Evolutionary conservation across 208 protist species (phyloP).

Genomic region (Wallacemonas sp.): DNA sequence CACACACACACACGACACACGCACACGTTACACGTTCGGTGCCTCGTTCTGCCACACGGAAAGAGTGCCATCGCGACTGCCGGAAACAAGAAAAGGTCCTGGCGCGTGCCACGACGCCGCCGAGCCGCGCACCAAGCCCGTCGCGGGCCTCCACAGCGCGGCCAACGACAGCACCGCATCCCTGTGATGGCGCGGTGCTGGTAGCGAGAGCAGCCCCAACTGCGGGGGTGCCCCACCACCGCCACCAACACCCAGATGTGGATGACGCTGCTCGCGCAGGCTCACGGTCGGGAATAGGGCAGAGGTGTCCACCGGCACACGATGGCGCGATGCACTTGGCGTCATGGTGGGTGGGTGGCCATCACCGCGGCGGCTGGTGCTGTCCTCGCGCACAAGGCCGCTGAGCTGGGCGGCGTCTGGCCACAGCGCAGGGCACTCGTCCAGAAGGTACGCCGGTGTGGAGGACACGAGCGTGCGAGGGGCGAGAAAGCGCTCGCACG

Average conservation of each 20-base stretch:
- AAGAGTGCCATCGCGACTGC: constrained; percentile 56
- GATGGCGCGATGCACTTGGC: background rate
- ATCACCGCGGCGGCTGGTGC: too few relatives aligned
- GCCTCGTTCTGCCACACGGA: constrained; percentile 58
- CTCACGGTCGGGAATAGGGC: background rate
- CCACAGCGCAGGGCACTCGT: constrained; percentile 3
- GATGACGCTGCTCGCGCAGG: background rate
- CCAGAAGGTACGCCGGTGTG: constrained; percentile 7
- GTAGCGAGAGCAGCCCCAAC: background rate
- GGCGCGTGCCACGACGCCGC: background rate
- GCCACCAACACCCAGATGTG: too few relatives aligned
- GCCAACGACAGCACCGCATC: constrained; percentile 67
- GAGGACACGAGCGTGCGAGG: constrained; percentile 8
- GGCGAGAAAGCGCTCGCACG: background rate
- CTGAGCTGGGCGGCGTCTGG: background rate
- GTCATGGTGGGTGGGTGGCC: too few relatives aligned
- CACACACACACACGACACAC: too few relatives aligned
- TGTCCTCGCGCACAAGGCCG: background rate
- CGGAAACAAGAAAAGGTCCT: constrained; percentile 43
- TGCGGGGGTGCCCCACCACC: background rate
- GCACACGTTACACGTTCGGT: background rate
- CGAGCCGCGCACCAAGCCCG: background rate
- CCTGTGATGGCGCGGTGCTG: constrained; percentile 42
- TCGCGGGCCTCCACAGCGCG: constrained; percentile 15
- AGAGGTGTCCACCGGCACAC: background rate